A percentile compares a stretch with the other conserved stretches of the same genome.
Evolutionary conservation across 169 alveolate species (phyloP).

Genomic region (Cyclospora cayetanensis): DNA sequence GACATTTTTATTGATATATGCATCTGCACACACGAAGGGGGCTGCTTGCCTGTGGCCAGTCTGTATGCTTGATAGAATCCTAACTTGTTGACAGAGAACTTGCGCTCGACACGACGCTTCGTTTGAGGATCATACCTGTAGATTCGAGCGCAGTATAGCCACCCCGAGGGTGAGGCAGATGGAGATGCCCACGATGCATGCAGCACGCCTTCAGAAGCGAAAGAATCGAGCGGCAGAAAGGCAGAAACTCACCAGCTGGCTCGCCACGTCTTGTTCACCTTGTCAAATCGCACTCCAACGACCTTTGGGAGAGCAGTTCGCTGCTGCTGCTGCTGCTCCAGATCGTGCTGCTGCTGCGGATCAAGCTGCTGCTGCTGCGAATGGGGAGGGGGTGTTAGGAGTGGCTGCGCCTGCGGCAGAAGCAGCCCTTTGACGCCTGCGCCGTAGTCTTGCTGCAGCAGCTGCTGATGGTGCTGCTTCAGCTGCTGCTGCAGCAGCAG

Average conservation of each 20-base stretch:
- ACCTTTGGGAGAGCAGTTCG: slow-evolving; percentile 59
- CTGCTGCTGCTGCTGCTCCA: slow-evolving; percentile 39
- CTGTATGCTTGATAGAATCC: slow-evolving; percentile 52
- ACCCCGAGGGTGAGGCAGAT: too few relatives aligned
- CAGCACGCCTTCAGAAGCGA: too few relatives aligned
- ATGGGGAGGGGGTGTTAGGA: neutral
- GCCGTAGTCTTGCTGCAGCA: slow-evolving; percentile 52
- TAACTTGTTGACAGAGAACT: slow-evolving; percentile 54
- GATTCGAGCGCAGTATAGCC: neutral
- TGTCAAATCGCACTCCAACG: slow-evolving; percentile 65
- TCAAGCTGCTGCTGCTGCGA: slow-evolving; percentile 18
- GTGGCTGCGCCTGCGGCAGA: slow-evolving; percentile 43
- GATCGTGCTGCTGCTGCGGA: slow-evolving; percentile 34
- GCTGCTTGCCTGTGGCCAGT: slow-evolving; percentile 51
- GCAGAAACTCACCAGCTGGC: slow-evolving; percentile 47
- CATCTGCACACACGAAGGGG: neutral
- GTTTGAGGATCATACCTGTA: slow-evolving; percentile 56
- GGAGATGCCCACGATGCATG: too few relatives aligned
- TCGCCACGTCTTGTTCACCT: slow-evolving; percentile 68
- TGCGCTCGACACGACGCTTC: slow-evolving; percentile 54
- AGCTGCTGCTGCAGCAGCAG: slow-evolving; percentile 52
- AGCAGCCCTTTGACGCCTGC: slow-evolving; percentile 11
- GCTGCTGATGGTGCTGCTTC: slow-evolving; percentile 48
- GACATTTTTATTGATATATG: too few relatives aligned
- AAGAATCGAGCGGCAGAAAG: slow-evolving; percentile 55